phyloP scores from a whole-genome alignment of 2,329 filamentous ascomycete genomes.

The Hortaea sp. region DNA sequence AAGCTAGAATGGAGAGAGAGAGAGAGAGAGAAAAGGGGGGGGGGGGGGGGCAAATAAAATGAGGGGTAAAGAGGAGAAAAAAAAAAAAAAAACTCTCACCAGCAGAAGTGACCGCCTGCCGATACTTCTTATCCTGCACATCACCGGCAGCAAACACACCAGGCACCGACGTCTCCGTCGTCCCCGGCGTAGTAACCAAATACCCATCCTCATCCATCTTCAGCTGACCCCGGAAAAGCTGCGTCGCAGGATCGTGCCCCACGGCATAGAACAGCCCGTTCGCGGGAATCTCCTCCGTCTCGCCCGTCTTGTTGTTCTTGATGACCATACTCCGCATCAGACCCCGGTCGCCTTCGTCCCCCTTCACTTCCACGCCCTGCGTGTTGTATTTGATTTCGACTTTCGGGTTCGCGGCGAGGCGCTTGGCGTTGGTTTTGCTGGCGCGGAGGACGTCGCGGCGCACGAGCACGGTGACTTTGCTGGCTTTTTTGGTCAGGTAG shows the following conservation, averaged over 20 bases:
- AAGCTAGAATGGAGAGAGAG: too few relatives aligned
- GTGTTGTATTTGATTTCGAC: conserved; percentile 82
- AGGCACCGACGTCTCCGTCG: conserved; percentile 74
- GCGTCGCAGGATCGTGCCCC: conserved; percentile 87
- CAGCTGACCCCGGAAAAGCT: conserved; percentile 82
- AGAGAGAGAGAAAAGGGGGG: too few relatives aligned
- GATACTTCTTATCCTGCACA: conserved; percentile 96
- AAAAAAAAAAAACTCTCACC: too few relatives aligned
- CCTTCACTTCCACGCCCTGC: conserved; percentile 71
- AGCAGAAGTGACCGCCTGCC: conserved; percentile 95
- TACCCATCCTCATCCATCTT: conserved; percentile 86
- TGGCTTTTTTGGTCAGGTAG: conserved; percentile 95
- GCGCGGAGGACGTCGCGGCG: conserved; percentile 78
- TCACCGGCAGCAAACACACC: conserved; percentile 96
- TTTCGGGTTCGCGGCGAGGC: conserved; percentile 75
- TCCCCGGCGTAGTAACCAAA: conserved; percentile 78
- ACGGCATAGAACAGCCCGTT: conserved; percentile 96
- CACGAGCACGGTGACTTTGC: conserved; percentile 88
- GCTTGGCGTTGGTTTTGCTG: conserved; percentile 82
- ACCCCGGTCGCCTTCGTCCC: conserved; percentile 61
- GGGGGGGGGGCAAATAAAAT: not conserved
- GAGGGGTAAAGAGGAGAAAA: too few relatives aligned
- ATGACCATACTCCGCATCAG: conserved; percentile 83
- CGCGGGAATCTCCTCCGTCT: conserved; percentile 74
- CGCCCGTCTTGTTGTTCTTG: conserved; percentile 65